These are phyloP conservation scores for Rhodotorula sp. DNA, from an alignment of 1,284 basidiomycete species.

Conservation along the genomic window DNA sequence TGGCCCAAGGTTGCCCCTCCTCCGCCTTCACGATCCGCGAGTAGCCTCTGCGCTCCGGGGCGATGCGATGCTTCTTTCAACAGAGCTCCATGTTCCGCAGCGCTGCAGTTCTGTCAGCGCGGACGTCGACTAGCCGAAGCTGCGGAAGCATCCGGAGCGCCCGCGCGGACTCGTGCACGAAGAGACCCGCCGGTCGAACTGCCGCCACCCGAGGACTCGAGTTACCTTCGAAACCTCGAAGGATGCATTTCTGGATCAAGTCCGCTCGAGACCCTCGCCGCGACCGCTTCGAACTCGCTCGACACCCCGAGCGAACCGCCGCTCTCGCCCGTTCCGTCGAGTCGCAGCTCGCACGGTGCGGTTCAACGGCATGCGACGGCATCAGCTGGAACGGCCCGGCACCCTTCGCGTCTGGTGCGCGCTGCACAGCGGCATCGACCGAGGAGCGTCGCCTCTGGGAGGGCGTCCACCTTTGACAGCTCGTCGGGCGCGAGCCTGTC, in stretches of 20 bases:
- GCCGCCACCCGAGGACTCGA: background rate
- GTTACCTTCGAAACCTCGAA: background rate
- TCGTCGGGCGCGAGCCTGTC: slow-evolving; percentile 13
- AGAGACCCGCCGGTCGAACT: slow-evolving; percentile 9
- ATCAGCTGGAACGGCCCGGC: background rate
- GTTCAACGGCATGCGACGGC: background rate
- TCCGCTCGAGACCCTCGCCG: slow-evolving; percentile 23
- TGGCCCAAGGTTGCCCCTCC: background rate
- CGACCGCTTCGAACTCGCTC: background rate
- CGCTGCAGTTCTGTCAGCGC: background rate
- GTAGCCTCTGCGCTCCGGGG: background rate
- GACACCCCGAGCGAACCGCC: slow-evolving; percentile 11
- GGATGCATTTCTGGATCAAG: slow-evolving; percentile 15
- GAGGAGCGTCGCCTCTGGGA: slow-evolving; percentile 2
- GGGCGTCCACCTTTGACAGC: slow-evolving; percentile 6
- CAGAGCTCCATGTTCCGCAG: background rate
- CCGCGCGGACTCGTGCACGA: slow-evolving; percentile 13
- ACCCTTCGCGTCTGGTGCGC: background rate
- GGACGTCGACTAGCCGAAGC: slow-evolving; percentile 25
- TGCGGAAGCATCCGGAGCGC: slow-evolving; percentile 13
- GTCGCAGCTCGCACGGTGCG: too few relatives aligned
- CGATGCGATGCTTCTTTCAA: too few relatives aligned
- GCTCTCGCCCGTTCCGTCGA: too few relatives aligned
- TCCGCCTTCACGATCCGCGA: background rate
- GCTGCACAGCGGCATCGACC: background rate